Evolutionary conservation across 805 yeast genomes (phyloP).

Genomic region (Alloascoidea hylecoeti): DNA sequence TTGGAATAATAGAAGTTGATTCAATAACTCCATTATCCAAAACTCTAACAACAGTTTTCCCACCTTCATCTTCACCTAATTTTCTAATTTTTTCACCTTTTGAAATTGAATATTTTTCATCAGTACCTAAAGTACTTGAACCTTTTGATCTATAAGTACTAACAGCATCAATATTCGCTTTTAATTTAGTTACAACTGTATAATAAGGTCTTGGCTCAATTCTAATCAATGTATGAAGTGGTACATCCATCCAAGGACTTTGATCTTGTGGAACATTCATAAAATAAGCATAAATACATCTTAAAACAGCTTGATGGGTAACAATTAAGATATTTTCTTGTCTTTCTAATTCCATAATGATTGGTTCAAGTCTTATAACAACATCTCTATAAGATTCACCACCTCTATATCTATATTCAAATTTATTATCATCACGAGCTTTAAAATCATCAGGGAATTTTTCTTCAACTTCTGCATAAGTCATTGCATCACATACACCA

Average conservation of each 20-base stretch:
- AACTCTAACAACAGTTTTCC: background rate
- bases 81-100: background rate
- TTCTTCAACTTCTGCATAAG: constrained; percentile 82
- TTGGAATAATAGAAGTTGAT: background rate
- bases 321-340: constrained; percentile 93
- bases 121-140: background rate
- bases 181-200: constrained; percentile 77
- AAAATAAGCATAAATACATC: constrained; percentile 94
- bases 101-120: background rate
- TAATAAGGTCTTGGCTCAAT: constrained; percentile 92
- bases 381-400: constrained; percentile 97
- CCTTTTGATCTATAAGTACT: constrained; percentile 95
- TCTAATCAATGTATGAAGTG: constrained; percentile 86
- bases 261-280: constrained; percentile 98
- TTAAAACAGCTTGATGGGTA: constrained; percentile 93
- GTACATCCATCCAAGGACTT: constrained; percentile 98
- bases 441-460: constrained; percentile 87
- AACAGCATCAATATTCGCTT: constrained; percentile 96
- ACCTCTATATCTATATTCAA: constrained; percentile 90
- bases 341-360: constrained; percentile 95
- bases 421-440: constrained; percentile 92
- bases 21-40: background rate
- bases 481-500: constrained; percentile 94
- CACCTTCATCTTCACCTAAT: background rate
- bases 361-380: constrained; percentile 88